phyloP scores from a whole-genome alignment of 73 alveolate species.

The Loxodes magnus region DNA sequence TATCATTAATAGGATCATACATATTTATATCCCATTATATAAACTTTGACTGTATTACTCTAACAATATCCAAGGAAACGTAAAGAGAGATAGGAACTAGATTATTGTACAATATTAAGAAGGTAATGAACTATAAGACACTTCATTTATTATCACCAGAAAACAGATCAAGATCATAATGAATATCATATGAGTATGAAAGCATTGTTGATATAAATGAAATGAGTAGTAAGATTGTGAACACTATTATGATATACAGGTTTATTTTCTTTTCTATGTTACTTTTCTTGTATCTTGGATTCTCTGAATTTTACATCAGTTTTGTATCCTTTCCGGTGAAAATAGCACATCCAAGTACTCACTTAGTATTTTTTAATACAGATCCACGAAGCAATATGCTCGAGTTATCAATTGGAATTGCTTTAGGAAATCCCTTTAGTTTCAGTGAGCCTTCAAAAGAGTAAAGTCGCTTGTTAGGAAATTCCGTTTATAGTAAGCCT shows the following conservation, averaged over 20 bases:
- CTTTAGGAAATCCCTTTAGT: slow-evolving; percentile 36
- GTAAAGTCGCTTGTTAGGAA: slow-evolving; percentile 46
- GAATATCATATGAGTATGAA: background rate
- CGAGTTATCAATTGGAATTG: slow-evolving; percentile 19
- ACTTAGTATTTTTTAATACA: slow-evolving; percentile 53
- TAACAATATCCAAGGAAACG: slow-evolving; percentile 64
- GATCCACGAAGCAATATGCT: slow-evolving; percentile 12
- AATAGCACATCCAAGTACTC: slow-evolving; percentile 44
- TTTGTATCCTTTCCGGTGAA: slow-evolving; percentile 63
- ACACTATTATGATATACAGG: slow-evolving; percentile 2
- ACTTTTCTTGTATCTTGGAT: slow-evolving; percentile 9
- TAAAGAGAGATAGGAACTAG: slow-evolving; percentile 74
- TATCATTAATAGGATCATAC: slow-evolving; percentile 15
- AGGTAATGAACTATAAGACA: slow-evolving; percentile 29
- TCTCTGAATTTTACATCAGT: slow-evolving; percentile 52
- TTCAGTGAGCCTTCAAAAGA: slow-evolving; percentile 49
- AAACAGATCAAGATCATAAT: background rate
- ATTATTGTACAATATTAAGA: slow-evolving; percentile 52
- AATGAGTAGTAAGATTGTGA: background rate
- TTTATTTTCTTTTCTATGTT: slow-evolving; percentile 1
- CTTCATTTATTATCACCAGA: background rate
- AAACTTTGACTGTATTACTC: slow-evolving; percentile 40
- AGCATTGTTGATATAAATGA: background rate
- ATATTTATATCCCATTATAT: slow-evolving; percentile 30
- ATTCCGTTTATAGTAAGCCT: slow-evolving; percentile 36